Evolutionary conservation across 75 land plant genomes (phyloP).

Genomic region (Chamaecyparis obtusa): DNA sequence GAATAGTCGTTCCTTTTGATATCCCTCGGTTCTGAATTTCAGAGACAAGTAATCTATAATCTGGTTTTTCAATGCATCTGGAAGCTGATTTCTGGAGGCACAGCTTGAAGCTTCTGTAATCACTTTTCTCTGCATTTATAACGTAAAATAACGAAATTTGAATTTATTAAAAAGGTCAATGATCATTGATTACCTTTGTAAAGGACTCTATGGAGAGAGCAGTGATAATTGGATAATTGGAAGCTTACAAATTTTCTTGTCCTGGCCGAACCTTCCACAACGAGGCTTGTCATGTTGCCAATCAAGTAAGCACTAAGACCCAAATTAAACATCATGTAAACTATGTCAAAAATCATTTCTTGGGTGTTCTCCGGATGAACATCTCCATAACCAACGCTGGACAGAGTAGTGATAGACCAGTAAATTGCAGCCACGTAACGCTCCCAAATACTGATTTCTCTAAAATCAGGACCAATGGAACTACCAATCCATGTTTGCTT

Average conservation of each 20-base stretch:
- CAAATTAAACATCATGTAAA: constrained; percentile 34
- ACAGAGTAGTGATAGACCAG: constrained; percentile 39
- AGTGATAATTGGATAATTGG: too few species aligned
- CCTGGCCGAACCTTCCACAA: constrained; percentile 22
- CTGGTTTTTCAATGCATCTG: constrained; percentile 22
- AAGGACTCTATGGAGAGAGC: too few species aligned
- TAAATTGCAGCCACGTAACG: constrained; percentile 27
- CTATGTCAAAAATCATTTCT: constrained; percentile 28
- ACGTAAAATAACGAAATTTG: too few species aligned
- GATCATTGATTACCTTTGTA: too few species aligned
- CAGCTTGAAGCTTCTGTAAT: constrained; percentile 23
- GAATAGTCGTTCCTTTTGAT: constrained; percentile 20
- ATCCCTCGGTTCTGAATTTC: constrained; percentile 32
- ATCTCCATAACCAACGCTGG: constrained; percentile 44
- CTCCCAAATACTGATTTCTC: constrained; percentile 17
- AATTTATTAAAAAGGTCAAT: not conserved
- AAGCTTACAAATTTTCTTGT: constrained; percentile 32
- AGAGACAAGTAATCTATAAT: constrained; percentile 30
- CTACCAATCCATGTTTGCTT: constrained; percentile 68
- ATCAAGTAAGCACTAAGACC: constrained; percentile 37
- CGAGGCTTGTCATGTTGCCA: constrained; percentile 42
- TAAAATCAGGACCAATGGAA: constrained; percentile 16
- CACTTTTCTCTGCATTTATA: constrained; percentile 22
- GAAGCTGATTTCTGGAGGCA: constrained; percentile 21
- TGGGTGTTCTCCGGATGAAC: constrained; percentile 27